phyloP scores from a whole-genome alignment of 2,329 filamentous ascomycete species.

The Aspergillus pseudotamarii region DNA sequence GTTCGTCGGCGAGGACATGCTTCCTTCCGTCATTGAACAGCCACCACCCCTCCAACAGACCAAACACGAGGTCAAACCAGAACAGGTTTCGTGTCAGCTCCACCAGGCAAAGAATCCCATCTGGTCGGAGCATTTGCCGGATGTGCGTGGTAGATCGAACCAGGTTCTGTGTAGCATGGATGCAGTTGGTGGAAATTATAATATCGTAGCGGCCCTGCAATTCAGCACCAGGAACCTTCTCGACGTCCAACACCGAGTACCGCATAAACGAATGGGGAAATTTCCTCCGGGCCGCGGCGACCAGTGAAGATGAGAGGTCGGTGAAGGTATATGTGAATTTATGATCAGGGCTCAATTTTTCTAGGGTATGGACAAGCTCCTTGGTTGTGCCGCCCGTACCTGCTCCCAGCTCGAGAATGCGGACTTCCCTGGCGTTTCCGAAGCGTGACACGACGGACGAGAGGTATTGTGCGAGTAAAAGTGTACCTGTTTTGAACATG shows the following conservation, averaged over 20 bases:
- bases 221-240: constrained; percentile 13
- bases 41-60: constrained; percentile 43
- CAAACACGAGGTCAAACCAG: constrained; percentile 38
- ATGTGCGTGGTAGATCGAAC: constrained; percentile 19
- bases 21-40: constrained; percentile 32
- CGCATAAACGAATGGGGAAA: constrained; percentile 22
- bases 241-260: constrained; percentile 16
- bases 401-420: constrained; percentile 43
- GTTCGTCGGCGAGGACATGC: constrained; percentile 22
- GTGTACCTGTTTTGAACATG: constrained; percentile 24
- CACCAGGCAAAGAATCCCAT: constrained; percentile 30
- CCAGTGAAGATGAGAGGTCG: constrained; percentile 34
- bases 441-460: neutral
- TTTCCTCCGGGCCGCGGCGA: constrained; percentile 27
- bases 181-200: constrained; percentile 32
- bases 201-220: constrained; percentile 20
- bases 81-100: constrained; percentile 32
- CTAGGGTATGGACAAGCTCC: constrained; percentile 25
- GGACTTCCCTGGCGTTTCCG: constrained; percentile 2
- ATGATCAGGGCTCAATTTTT: constrained; percentile 13
- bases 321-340: constrained; percentile 39
- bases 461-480: constrained; percentile 11
- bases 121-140: constrained; percentile 23
- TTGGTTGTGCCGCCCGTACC: constrained; percentile 41
- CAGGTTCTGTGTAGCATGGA: constrained; percentile 33